Conservation (phyloP, 2,329 filamentous ascomycete species). For the Camillea tinctor region DNA sequence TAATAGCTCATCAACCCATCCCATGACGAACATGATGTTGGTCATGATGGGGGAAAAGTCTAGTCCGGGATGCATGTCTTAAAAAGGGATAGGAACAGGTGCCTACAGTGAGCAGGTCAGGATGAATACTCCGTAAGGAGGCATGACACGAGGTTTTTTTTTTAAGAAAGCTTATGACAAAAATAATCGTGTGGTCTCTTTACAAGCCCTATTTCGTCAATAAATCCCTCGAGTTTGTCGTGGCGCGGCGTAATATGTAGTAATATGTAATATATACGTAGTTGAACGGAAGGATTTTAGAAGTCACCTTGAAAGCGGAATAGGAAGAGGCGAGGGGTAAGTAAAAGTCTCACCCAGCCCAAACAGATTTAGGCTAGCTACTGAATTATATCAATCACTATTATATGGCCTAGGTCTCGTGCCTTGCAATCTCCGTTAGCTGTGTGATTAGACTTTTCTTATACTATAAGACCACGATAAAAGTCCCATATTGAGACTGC, state of each 20-base stretch:
- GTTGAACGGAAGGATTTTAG: not conserved
- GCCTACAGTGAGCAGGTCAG: no score
- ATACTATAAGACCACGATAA: not conserved
- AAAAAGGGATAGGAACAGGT: no score
- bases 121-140: no score
- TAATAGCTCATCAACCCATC: not conserved
- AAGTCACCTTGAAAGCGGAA: not conserved
- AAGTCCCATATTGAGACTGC: no score
- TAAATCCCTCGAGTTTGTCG: not conserved
- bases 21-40: not conserved
- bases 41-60: not conserved
- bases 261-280: no score
- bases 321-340: not conserved
- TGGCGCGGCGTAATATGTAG: not conserved
- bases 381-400: not conserved
- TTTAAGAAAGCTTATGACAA: not conserved
- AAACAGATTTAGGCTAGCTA: not conserved
- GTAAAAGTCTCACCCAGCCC: not conserved
- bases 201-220: not conserved
- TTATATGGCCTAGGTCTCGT: not conserved
- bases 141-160: no score
- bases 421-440: not conserved
- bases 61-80: no score
- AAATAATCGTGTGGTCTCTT: not conserved
- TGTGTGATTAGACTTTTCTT: not conserved